Evolutionary conservation across 176 grass and related monocot genomes (phyloP).

Genomic region (Triticum timopheevii): DNA sequence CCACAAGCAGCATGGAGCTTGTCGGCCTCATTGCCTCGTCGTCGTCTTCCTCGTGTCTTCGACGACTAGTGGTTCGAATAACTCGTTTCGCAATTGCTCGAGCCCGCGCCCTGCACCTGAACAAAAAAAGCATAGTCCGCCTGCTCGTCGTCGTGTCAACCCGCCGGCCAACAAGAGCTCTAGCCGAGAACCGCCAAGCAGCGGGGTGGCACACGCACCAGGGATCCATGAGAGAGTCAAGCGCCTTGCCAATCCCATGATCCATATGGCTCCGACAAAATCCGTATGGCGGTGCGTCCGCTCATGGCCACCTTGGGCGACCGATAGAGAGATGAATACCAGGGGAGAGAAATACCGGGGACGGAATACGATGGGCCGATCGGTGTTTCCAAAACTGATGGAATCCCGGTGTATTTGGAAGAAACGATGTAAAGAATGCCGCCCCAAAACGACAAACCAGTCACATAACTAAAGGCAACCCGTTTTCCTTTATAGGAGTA

Average conservation of each 20-base stretch:
- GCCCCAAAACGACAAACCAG: neutral
- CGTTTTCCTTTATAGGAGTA: too few species aligned
- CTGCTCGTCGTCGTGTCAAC: neutral
- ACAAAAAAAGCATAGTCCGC: neutral
- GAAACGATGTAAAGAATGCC: neutral
- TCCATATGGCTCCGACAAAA: too few species aligned
- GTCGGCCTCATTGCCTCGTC: neutral
- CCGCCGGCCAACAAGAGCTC: neutral
- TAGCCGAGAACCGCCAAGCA: too few species aligned
- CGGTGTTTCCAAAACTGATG: neutral
- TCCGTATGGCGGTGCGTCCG: too few species aligned
- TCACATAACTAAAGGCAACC: neutral
- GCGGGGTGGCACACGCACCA: too few species aligned
- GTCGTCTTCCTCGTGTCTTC: neutral
- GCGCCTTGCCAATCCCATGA: too few species aligned
- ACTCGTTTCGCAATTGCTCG: neutral
- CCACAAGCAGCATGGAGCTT: too few species aligned
- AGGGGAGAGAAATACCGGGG: too few species aligned
- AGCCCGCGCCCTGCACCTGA: neutral
- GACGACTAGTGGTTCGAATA: neutral
- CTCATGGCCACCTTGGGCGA: neutral
- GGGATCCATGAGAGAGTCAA: too few species aligned
- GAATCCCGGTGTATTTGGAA: neutral
- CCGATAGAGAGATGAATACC: neutral
- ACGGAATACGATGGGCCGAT: neutral